phyloP scores from a whole-genome alignment of 2,329 filamentous ascomycete species.

The Stagonosporopsis rhizophila region DNA sequence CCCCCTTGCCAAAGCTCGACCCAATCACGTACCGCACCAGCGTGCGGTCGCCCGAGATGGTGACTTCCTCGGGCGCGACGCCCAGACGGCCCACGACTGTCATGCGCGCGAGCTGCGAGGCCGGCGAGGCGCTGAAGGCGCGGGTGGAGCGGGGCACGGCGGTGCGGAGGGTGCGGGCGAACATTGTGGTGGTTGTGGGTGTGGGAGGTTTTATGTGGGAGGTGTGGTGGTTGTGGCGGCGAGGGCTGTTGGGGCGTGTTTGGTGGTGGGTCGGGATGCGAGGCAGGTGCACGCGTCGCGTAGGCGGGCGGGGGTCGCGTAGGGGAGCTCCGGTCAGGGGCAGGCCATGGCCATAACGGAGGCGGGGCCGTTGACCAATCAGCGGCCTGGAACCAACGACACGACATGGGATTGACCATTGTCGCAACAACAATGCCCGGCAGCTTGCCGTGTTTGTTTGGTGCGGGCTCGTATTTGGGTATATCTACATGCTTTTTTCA shows the following conservation, averaged over 20 bases:
- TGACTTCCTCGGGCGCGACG: constrained; percentile 77
- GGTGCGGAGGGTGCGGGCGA: constrained; percentile 55
- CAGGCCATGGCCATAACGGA: constrained; percentile 1
- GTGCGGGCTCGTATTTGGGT: neutral
- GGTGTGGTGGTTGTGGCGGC: constrained; percentile 1
- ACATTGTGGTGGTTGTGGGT: constrained; percentile 30
- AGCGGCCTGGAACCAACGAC: neutral
- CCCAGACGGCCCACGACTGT: constrained; percentile 86
- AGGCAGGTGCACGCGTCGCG: constrained; percentile 1
- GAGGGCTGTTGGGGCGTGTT: constrained; percentile 12
- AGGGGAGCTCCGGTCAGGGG: constrained; percentile 1
- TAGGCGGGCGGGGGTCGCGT: neutral
- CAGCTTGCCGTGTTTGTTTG: neutral
- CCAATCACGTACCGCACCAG: constrained; percentile 80
- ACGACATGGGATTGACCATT: neutral
- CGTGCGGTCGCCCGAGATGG: constrained; percentile 76
- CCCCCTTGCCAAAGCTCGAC: constrained; percentile 68
- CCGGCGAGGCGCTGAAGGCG: constrained; percentile 61
- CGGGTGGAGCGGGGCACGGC: constrained; percentile 51
- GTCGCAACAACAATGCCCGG: neutral
- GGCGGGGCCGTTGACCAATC: constrained; percentile 3
- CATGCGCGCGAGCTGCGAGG: constrained; percentile 75
- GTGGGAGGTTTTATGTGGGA: constrained; percentile 6
- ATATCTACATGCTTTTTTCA: neutral
- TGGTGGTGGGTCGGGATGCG: neutral